These are phyloP conservation scores for Talaromyces sp. DNA, from an alignment of 2,329 filamentous ascomycete species.

Conservation along the genomic window DNA sequence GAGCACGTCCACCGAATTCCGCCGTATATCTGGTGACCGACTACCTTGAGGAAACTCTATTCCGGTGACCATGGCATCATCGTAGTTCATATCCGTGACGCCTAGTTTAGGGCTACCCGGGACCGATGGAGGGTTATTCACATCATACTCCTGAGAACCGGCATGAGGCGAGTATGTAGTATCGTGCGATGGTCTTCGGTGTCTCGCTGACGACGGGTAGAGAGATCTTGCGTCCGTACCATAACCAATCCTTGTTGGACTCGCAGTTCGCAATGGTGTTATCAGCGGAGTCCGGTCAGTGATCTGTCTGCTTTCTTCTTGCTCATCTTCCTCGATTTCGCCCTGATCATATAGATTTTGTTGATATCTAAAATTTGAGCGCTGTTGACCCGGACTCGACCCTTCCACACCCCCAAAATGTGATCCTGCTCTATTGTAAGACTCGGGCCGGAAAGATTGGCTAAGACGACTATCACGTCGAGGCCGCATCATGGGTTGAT, in stretches of 20 bases:
- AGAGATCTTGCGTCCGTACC: constrained; percentile 28
- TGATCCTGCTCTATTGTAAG: constrained; percentile 11
- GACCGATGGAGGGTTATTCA: constrained; percentile 62
- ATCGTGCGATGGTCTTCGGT: constrained; percentile 24
- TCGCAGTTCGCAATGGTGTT: constrained; percentile 26
- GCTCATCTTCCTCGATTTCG: constrained; percentile 23
- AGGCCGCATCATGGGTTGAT: constrained; percentile 58
- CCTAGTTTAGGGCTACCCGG: constrained; percentile 54
- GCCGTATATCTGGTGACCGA: constrained; percentile 33
- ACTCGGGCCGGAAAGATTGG: constrained; percentile 35
- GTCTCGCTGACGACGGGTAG: constrained; percentile 20
- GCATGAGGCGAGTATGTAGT: constrained; percentile 26
- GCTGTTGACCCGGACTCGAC: constrained; percentile 9
- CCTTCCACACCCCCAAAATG: constrained; percentile 10
- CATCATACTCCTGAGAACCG: constrained; percentile 47
- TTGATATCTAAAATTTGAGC: constrained; percentile 5
- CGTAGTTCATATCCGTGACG: constrained; percentile 47
- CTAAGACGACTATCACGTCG: constrained; percentile 51
- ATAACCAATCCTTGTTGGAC: constrained; percentile 30
- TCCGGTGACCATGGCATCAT: constrained; percentile 49
- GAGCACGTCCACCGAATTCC: constrained; percentile 24
- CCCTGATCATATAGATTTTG: constrained; percentile 8
- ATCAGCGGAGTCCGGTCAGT: constrained; percentile 55
- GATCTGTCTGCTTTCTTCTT: constrained; percentile 29
- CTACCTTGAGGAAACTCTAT: constrained; percentile 33